Conservation (phyloP, 2,329 filamentous ascomycete species). For the Berkeleyomyces basicola region DNA sequence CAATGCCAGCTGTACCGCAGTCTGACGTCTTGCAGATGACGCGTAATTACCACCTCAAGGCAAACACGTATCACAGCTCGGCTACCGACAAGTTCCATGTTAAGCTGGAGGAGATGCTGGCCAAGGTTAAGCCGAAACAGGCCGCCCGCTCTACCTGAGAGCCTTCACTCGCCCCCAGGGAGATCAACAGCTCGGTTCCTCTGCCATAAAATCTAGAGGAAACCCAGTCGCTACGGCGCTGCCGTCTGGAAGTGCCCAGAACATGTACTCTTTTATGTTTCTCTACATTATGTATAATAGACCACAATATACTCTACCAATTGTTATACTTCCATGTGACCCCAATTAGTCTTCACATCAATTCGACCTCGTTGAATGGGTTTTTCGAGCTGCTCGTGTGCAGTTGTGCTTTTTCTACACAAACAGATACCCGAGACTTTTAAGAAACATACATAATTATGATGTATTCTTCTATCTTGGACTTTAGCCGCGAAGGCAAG, state of each 20-base stretch:
- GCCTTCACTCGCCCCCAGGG: no score
- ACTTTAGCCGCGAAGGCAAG: no score
- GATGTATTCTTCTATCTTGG: no score
- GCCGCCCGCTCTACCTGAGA: background rate
- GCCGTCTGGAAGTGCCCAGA: background rate
- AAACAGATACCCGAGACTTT: no score
- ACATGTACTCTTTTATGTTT: slow-evolving; percentile 6
- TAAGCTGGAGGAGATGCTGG: slow-evolving; percentile 18
- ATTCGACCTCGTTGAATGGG: no score
- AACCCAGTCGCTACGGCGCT: background rate
- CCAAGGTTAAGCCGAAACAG: slow-evolving; percentile 4
- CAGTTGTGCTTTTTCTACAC: no score
- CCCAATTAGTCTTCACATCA: no score
- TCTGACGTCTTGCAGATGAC: slow-evolving; percentile 21
- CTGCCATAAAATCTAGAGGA: no score
- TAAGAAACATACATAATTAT: no score
- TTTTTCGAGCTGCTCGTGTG: no score
- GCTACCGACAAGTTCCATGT: slow-evolving; percentile 25
- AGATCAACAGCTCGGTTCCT: no score
- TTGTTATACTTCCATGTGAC: no score
- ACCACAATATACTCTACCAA: background rate
- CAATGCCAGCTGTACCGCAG: slow-evolving; percentile 19
- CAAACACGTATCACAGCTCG: slow-evolving; percentile 22
- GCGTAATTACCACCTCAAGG: slow-evolving; percentile 23
- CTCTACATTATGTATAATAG: slow-evolving; percentile 4